Base-by-base conservation (phyloP, 306 rosid genomes). In the Bauhinia variegata region DNA sequence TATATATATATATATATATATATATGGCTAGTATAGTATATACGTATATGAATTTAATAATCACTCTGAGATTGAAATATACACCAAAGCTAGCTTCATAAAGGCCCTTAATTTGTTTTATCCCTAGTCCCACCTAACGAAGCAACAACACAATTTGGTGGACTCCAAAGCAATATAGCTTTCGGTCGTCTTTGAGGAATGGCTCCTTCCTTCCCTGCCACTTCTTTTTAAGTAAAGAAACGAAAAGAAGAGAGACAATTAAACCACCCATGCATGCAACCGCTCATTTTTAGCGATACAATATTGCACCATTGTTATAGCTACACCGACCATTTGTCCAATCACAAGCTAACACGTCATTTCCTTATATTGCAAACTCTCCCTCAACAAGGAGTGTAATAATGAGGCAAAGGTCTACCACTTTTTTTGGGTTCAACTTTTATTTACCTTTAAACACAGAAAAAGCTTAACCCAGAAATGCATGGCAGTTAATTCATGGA, bases 171-270 rank as follows among this genome's bases (percentile, higher is more conserved):
- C 56, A 36, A 11, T 17, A 23, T 63, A 50, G 30, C 70, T 70
- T 69, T 79, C 58, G n/a, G n/a, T 53, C 4, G 52, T 63, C 60
- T 68, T 74, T 63, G 15, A 32, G 12, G 59, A 69, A 69, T 70
- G 54, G 62, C 8, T 74, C 55, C 43, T 32, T 58, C 37, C 71
- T 6, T 74, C 55, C 43, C 34, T 58, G 43, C 71, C 52, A 62
- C 72, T 55, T 3, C 75, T 73, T 62, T 68, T 19, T n/a, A n/a
- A n/a, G n/a, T n/a, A n/a, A 6, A 3, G 13, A 6, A 39, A 54
- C n/a, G 58, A 62, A 62, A 62, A n/a, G 16, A 23, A 23, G 1
- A 23, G 28, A 23, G 68, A 67, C 76, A 79, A n/a, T n/a, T n/a
- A n/a, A 69, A 69, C 37, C 65, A 63, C 41, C 60, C 75, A 43